Conservation (phyloP, 2,329 filamentous ascomycete genomes). For the Neofusicoccum sp. region DNA sequence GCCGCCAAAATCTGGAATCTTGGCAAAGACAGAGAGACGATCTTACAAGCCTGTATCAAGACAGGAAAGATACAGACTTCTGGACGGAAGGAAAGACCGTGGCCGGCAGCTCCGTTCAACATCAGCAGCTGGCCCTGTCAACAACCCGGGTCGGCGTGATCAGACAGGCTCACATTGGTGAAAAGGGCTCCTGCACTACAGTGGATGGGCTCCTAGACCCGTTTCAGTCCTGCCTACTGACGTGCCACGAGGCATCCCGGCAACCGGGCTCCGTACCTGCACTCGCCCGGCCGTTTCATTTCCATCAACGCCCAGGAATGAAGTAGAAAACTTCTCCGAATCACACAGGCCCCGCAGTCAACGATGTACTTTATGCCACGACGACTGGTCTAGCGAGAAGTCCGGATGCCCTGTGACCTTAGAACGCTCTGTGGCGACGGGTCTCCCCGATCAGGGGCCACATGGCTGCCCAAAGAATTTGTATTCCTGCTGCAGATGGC, state of each 20-base stretch:
- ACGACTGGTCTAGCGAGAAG: too few species aligned
- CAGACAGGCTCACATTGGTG: not conserved
- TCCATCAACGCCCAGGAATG: not conserved
- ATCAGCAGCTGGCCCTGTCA: not conserved
- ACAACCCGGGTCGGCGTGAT: not conserved
- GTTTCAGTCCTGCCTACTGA: not conserved
- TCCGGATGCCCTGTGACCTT: too few species aligned
- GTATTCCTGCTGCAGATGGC: not conserved
- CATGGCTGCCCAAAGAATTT: not conserved
- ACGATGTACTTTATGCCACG: not conserved
- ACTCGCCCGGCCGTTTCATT: constrained; percentile 10
- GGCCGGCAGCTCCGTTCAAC: not conserved
- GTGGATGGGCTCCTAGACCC: not conserved
- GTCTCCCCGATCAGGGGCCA: too few species aligned
- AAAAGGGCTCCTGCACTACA: not conserved
- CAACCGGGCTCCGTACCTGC: constrained; percentile 4
- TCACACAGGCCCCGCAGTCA: not conserved
- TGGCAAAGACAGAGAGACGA: not conserved
- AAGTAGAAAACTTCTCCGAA: not conserved
- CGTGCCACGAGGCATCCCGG: constrained; percentile 9
- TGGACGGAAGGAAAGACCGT: not conserved
- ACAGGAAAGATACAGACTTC: not conserved
- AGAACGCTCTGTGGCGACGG: not conserved
- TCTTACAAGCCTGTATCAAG: not conserved
- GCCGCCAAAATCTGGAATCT: too few species aligned